phyloP scores from a whole-genome alignment of 2,329 filamentous ascomycete genomes.

The Cercospora sp. region DNA sequence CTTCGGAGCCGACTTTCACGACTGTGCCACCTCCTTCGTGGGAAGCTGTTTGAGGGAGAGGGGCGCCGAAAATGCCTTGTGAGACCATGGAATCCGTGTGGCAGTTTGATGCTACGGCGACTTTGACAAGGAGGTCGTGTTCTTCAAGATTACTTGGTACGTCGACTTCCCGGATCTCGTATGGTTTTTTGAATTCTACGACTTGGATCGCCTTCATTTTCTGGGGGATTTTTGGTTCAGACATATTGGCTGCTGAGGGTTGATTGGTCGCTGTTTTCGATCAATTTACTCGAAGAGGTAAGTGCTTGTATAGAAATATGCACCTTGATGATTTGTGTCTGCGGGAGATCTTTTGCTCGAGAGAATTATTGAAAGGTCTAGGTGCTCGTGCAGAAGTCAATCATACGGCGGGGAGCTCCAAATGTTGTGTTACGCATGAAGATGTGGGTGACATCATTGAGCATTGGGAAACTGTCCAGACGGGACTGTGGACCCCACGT shows the following conservation, averaged over 20 bases:
- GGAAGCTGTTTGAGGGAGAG: slow-evolving; percentile 56
- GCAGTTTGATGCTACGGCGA: slow-evolving; percentile 62
- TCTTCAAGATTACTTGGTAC: slow-evolving; percentile 51
- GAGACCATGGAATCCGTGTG: slow-evolving; percentile 63
- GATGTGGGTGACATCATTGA: neutral
- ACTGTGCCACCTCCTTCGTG: slow-evolving; percentile 61
- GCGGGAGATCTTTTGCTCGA: neutral
- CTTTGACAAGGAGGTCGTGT: slow-evolving; percentile 60
- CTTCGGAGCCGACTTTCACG: slow-evolving; percentile 46
- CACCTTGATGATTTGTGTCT: slow-evolving; percentile 14
- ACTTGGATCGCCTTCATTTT: slow-evolving; percentile 53
- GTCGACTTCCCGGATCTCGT: slow-evolving; percentile 53
- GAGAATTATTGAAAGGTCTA: neutral
- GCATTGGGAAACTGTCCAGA: neutral
- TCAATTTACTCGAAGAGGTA: neutral
- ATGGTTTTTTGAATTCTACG: slow-evolving; percentile 57
- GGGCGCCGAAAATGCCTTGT: slow-evolving; percentile 51
- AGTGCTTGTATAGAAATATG: neutral
- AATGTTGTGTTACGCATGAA: neutral
- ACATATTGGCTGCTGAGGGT: slow-evolving; percentile 5
- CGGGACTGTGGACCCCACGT: neutral
- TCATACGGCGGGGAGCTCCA: neutral
- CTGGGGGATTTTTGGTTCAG: slow-evolving; percentile 39
- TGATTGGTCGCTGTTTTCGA: slow-evolving; percentile 12
- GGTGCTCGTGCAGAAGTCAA: neutral